Evolutionary conservation across 148 eudicot species (phyloP).

Genomic region (Nepenthes gracilis): DNA sequence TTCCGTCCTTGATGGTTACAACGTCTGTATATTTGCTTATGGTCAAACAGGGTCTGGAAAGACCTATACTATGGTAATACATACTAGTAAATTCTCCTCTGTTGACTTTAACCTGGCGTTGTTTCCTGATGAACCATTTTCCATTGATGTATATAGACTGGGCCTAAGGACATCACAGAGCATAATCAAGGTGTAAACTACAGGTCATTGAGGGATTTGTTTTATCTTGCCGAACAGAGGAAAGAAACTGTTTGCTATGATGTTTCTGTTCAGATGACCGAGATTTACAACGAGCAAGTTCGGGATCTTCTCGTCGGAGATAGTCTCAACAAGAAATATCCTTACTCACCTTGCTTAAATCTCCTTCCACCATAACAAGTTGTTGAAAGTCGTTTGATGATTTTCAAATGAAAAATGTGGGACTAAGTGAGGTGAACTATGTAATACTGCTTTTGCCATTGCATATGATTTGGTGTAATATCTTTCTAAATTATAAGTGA

Average conservation of each 20-base stretch:
- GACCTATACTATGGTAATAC: conserved; percentile 79
- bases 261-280: conserved; percentile 97
- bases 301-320: conserved; percentile 84
- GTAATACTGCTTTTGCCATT: no score
- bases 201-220: conserved; percentile 80
- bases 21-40: conserved; percentile 94
- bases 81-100: not conserved
- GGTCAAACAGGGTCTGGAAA: conserved; percentile 99
- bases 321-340: conserved; percentile 86
- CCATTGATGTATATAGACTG: conserved; percentile 35
- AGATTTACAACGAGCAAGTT: conserved; percentile 95
- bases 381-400: no score
- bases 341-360: conserved; percentile 17
- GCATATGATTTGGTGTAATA: no score
- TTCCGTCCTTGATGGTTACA: conserved; percentile 96
- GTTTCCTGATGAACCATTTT: conserved; percentile 5
- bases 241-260: conserved; percentile 70
- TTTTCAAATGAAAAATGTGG: no score
- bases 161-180: conserved; percentile 86
- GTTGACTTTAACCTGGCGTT: not conserved
- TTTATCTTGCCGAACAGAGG: conserved; percentile 73
- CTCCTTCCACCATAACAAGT: not conserved
- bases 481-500: no score
- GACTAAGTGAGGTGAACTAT: no score
- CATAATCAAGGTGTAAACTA: conserved; percentile 83